These are phyloP conservation scores for Apophysomyces trapeziformis DNA, from an alignment of 371 early-diverging fungal genomes.

Conservation along the genomic window DNA sequence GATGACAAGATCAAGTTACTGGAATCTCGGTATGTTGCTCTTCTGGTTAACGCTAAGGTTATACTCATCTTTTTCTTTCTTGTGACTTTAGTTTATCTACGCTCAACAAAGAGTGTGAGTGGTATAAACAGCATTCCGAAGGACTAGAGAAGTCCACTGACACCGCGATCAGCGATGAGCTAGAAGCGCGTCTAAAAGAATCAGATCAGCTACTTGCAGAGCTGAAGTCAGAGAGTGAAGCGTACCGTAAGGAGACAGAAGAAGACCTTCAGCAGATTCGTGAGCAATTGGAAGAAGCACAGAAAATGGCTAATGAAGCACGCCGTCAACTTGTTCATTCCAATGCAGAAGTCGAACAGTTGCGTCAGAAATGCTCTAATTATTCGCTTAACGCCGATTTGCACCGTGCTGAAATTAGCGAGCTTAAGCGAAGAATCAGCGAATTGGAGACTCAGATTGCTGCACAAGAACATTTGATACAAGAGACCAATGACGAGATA, in stretches of 20 bases:
- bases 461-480: conserved; percentile 16
- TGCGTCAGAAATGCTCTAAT: conserved; percentile 14
- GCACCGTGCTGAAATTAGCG: conserved; percentile 13
- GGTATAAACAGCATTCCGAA: neutral
- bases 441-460: conserved; percentile 18
- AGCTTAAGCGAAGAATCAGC: conserved; percentile 12
- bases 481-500: conserved; percentile 16
- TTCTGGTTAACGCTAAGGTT: neutral
- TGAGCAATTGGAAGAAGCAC: conserved; percentile 15
- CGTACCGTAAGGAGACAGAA: conserved; percentile 15
- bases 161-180: neutral
- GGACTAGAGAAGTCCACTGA: conserved; percentile 4
- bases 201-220: conserved; percentile 11
- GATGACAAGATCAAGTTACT: neutral
- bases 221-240: conserved; percentile 7
- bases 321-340: conserved; percentile 12
- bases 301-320: neutral
- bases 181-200: conserved; percentile 12
- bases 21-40: neutral
- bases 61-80: neutral
- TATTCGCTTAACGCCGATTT: conserved; percentile 8
- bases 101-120: neutral
- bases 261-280: conserved; percentile 15
- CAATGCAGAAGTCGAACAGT: conserved; percentile 9
- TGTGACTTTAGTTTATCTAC: neutral